These are phyloP conservation scores for Phytophthora multivora DNA, from an alignment of 352 stramenopile genomes.

Conservation along the genomic window DNA sequence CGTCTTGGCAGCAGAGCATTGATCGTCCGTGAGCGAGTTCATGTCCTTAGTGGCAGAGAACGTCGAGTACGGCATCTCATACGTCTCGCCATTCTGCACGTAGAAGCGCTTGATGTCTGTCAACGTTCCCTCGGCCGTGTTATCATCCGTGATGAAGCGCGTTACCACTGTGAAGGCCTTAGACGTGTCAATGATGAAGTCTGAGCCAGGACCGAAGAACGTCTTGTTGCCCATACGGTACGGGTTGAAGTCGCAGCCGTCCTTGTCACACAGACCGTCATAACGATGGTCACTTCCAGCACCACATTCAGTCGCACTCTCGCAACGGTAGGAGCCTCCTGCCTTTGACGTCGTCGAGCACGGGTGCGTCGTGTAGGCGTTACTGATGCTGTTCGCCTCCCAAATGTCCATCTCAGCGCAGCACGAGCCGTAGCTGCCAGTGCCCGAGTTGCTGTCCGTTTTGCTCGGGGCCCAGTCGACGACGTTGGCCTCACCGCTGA, in stretches of 20 bases:
- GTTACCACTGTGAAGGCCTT: conserved; percentile 32
- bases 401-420: conserved; percentile 69
- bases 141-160: conserved; percentile 30
- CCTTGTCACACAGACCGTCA: conserved; percentile 33
- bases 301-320: conserved; percentile 17
- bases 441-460: conserved; percentile 43
- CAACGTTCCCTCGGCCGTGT: conserved; percentile 17
- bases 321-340: conserved; percentile 34
- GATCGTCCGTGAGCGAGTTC: conserved; percentile 25
- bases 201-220: conserved; percentile 27
- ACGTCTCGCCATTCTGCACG: conserved; percentile 15
- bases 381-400: conserved; percentile 57
- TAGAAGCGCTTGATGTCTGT: conserved; percentile 26
- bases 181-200: conserved; percentile 31
- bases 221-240: conserved; percentile 36
- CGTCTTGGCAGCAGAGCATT: conserved; percentile 28
- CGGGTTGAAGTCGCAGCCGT: conserved; percentile 33
- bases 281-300: conserved; percentile 14
- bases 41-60: conserved; percentile 19
- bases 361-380: conserved; percentile 47
- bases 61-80: conserved; percentile 20
- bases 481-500: conserved; percentile 68
- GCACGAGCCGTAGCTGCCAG: conserved; percentile 55
- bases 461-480: conserved; percentile 43
- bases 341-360: conserved; percentile 29